Percentiles rank a stretch among this genome's conserved stretches.
Evolutionary conservation across 345 rosid species (phyloP).

Genomic region (Mallotus nudiflorus): DNA sequence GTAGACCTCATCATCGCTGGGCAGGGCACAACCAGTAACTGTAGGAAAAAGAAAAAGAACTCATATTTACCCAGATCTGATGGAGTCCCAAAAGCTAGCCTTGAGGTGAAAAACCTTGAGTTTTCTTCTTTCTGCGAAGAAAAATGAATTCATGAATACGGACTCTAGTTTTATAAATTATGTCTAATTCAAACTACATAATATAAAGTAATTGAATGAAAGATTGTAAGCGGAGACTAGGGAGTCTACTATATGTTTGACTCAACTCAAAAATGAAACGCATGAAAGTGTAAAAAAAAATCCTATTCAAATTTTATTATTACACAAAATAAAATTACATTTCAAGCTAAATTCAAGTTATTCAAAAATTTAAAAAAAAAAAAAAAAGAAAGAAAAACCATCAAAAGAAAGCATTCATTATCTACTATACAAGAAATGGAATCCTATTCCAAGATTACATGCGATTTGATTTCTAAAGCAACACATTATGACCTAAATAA

Average conservation of each 20-base stretch:
- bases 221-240: not conserved
- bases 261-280: no score
- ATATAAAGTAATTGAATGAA: not conserved
- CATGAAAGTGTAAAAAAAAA: no score
- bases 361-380: no score
- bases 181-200: not conserved
- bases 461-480: no score
- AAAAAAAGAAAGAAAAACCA: not conserved
- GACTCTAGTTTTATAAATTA: not conserved
- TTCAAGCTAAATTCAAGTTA: not conserved
- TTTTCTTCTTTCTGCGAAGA: slow-evolving; percentile 57
- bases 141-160: not conserved
- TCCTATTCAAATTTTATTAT: no score
- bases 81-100: slow-evolving; percentile 78
- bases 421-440: no score
- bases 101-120: slow-evolving; percentile 51
- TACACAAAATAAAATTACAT: not conserved
- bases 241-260: no score
- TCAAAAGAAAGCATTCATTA: not conserved
- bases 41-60: no score
- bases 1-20: not conserved
- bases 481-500: no score
- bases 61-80: slow-evolving; percentile 69
- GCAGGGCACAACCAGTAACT: not conserved
- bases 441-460: no score